Evolutionary conservation across 2,329 filamentous ascomycete species (phyloP), one percentile per base, ranked within the genome.

Genomic region (Penicillium sp.): DNA sequence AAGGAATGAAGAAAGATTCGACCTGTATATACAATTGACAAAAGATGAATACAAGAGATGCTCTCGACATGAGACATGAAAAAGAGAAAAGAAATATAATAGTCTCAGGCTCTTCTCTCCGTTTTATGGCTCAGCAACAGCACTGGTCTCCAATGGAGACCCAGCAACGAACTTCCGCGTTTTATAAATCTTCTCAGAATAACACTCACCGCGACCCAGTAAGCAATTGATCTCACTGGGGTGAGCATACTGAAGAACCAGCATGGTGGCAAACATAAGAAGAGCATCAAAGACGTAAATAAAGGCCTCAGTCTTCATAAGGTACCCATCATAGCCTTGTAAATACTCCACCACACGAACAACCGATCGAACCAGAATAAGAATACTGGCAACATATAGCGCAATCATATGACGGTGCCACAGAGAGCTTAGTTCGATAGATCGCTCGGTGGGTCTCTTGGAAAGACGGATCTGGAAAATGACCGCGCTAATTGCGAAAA

Each of bases 351-450:
- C 62, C 4, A 69, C 62, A 18, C 68, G 60, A 42, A 69, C 54
- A 7, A 71, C 49, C 0, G 64, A 66, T n/a, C 68, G 61, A 3
- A 68, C 30, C 27, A 70, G 46, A 27, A 70, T 67, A 7, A 70
- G 42, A 3, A 58, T 39, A 34, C 64, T 62, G 6, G 60, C 50
- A n/a, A 57, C 40, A 26, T 62, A 65, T 0, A 66, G 58, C 2
- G 63, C 68, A 36, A 66, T 62, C 45, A 78, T 64, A 23, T 76
- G 64, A 8, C 49, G 58, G 23, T 63, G 66, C 75, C 75, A 78
- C 15, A 65, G 34, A 1, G 17, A 17, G 4, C 43, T 41, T 21
- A 71, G 29, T 3, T 58, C 54, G 1, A 41, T 20, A 3, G 68
- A 63, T 0, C 51, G 52, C 27, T 52, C 41, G 26, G 69, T 72